A percentile compares a stretch with the other conserved stretches of the same genome.
Conservation (phyloP, 2,329 filamentous ascomycete species). For the Thelonectria rubi region DNA sequence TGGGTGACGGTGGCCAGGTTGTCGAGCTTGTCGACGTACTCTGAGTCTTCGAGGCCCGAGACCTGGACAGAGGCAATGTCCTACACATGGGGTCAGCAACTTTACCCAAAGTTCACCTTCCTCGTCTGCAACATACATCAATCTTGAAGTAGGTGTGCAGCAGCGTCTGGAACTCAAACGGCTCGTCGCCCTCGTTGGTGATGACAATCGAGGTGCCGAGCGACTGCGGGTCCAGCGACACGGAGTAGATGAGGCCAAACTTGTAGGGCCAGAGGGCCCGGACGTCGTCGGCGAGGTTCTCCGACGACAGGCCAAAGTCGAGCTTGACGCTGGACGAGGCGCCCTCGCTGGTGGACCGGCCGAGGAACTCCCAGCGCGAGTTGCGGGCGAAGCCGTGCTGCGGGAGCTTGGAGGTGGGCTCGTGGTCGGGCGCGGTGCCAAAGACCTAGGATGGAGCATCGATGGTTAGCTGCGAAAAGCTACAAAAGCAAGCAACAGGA, state of each 20-base stretch:
- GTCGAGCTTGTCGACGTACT: conserved; percentile 87
- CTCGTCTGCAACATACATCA: conserved; percentile 64
- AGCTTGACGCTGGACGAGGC: conserved; percentile 81
- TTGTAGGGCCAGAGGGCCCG: conserved; percentile 83
- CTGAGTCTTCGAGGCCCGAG: conserved; percentile 77
- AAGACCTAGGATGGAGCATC: conserved; percentile 70
- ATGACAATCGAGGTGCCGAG: conserved; percentile 86
- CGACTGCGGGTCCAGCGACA: conserved; percentile 79
- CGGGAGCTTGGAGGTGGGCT: conserved; percentile 80
- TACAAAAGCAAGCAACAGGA: conserved; percentile 12
- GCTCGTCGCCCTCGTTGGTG: conserved; percentile 82
- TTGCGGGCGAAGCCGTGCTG: conserved; percentile 96
- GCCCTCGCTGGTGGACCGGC: conserved; percentile 72
- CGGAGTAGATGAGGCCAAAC: conserved; percentile 92
- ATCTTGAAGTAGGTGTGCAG: conserved; percentile 91
- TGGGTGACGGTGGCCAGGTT: conserved; percentile 71
- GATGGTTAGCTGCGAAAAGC: not conserved
- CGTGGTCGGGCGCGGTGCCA: conserved; percentile 79
- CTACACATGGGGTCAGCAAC: conserved; percentile 53
- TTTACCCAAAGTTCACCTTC: not conserved
- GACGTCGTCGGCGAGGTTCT: conserved; percentile 73
- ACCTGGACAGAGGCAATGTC: conserved; percentile 80
- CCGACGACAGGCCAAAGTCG: conserved; percentile 88
- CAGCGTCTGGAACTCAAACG: conserved; percentile 91
- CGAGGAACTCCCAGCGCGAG: conserved; percentile 91